Evolutionary conservation across 2,329 filamentous ascomycete genomes (phyloP).

Genomic region (Didymella arachidicola): DNA sequence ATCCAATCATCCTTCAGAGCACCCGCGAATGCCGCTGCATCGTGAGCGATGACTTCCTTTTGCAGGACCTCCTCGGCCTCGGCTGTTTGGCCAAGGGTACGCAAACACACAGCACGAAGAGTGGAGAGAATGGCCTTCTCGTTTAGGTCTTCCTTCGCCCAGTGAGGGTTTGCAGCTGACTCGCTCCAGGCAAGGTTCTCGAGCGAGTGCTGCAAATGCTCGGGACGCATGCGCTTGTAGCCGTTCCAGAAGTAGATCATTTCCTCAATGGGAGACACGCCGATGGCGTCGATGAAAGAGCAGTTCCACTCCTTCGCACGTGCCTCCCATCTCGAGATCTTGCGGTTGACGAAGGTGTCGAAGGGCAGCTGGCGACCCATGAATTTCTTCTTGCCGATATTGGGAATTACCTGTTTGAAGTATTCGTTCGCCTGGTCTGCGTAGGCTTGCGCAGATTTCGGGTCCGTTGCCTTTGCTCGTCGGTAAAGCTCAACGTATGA

Average conservation of each 20-base stretch:
- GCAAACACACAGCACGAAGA: constrained; percentile 69
- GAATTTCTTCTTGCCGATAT: constrained; percentile 86
- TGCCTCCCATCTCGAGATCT: constrained; percentile 87
- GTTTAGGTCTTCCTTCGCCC: constrained; percentile 62
- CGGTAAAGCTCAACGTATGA: constrained; percentile 86
- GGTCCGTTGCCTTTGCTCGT: constrained; percentile 54
- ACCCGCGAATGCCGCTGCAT: constrained; percentile 64
- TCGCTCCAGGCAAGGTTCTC: constrained; percentile 74
- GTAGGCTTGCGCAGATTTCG: constrained; percentile 55
- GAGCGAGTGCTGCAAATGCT: constrained; percentile 70
- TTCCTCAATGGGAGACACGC: constrained; percentile 81
- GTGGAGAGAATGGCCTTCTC: constrained; percentile 72
- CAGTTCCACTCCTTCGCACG: constrained; percentile 70
- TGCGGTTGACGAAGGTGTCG: constrained; percentile 83
- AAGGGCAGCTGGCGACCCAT: constrained; percentile 91
- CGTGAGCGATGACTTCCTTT: constrained; percentile 68
- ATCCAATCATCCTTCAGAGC: constrained; percentile 72
- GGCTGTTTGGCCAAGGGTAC: constrained; percentile 67
- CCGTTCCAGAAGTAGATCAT: constrained; percentile 97
- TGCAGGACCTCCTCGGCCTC: constrained; percentile 72
- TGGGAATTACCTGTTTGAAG: constrained; percentile 73
- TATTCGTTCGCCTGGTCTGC: constrained; percentile 68
- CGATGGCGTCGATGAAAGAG: constrained; percentile 79
- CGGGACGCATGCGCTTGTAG: constrained; percentile 76
- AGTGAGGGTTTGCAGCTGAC: constrained; percentile 55